Evolutionary conservation across 2,329 filamentous ascomycete species (phyloP).

Genomic region (Phyllosticta citribraziliensis): DNA sequence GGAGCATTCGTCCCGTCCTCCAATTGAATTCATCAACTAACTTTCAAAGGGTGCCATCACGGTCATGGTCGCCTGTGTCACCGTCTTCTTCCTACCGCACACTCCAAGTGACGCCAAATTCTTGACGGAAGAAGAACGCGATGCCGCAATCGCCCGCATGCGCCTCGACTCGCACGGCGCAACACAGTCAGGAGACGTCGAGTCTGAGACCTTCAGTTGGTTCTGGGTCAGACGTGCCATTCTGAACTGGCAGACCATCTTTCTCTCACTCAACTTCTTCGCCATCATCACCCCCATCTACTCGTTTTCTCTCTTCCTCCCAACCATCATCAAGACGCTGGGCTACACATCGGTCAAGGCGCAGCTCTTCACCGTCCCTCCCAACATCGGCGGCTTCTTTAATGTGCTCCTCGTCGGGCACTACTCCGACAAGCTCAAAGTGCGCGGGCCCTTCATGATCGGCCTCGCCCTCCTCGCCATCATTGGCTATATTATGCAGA

Average conservation of each 20-base stretch:
- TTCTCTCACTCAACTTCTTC: conserved; percentile 29
- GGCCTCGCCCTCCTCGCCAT: conserved; percentile 37
- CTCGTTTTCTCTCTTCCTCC: conserved; percentile 31
- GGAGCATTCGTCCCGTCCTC: background rate
- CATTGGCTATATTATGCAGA: conserved; percentile 45
- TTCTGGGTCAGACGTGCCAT: conserved; percentile 29
- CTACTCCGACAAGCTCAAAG: conserved; percentile 32
- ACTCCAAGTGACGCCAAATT: conserved; percentile 29
- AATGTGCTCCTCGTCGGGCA: conserved; percentile 30
- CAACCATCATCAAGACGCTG: conserved; percentile 28
- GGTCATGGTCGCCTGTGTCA: conserved; percentile 29
- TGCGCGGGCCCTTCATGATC: conserved; percentile 39
- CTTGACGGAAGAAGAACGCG: conserved; percentile 20
- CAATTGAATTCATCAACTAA: background rate
- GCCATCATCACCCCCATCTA: conserved; percentile 38
- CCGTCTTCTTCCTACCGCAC: conserved; percentile 45
- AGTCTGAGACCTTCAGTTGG: conserved; percentile 32
- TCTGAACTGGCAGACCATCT: conserved; percentile 25
- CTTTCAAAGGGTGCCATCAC: conserved; percentile 16
- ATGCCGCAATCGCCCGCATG: conserved; percentile 20
- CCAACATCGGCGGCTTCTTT: conserved; percentile 35
- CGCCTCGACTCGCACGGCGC: conserved; percentile 20
- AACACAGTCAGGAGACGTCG: conserved; percentile 19
- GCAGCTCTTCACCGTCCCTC: conserved; percentile 29
- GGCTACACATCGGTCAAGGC: conserved; percentile 27